Evolutionary conservation across 2,329 filamentous ascomycete genomes (phyloP).

Genomic region (Xylariaceae sp.): DNA sequence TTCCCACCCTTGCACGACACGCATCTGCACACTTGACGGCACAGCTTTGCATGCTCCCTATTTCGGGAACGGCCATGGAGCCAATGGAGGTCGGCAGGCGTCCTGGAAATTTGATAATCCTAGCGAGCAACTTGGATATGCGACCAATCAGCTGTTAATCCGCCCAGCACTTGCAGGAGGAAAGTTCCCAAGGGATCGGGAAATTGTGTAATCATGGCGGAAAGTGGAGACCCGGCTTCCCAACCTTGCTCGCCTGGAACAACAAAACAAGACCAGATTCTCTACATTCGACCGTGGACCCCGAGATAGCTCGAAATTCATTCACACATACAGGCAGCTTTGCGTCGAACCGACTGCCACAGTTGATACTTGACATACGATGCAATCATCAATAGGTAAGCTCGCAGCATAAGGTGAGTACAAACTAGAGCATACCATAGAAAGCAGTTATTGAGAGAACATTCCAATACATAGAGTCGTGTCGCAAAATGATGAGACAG

Average conservation of each 20-base stretch:
- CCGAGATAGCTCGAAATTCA: background rate
- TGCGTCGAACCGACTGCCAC: too few species aligned
- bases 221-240: constrained; percentile 3
- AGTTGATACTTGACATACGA: too few species aligned
- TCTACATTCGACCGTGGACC: background rate
- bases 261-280: constrained; percentile 3
- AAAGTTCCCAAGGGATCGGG: constrained; percentile 7
- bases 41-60: constrained; percentile 6
- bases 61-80: constrained; percentile 6
- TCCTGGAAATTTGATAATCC: constrained; percentile 4
- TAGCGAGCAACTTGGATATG: constrained; percentile 1
- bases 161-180: background rate
- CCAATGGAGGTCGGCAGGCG: constrained; percentile 8
- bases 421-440: too few species aligned
- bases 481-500: too few species aligned
- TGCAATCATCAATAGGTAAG: too few species aligned
- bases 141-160: background rate
- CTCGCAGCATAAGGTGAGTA: too few species aligned
- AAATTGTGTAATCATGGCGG: background rate
- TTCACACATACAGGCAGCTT: too few species aligned
- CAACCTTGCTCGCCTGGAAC: background rate
- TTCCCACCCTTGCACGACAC: background rate
- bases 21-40: constrained; percentile 1
- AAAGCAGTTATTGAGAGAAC: too few species aligned
- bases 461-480: too few species aligned